Evolutionary conservation across 495 filamentous ascomycete genomes (phyloP), one percentile per base, ranked within the genome.

Genomic region (Aspergillus funiculosus): DNA sequence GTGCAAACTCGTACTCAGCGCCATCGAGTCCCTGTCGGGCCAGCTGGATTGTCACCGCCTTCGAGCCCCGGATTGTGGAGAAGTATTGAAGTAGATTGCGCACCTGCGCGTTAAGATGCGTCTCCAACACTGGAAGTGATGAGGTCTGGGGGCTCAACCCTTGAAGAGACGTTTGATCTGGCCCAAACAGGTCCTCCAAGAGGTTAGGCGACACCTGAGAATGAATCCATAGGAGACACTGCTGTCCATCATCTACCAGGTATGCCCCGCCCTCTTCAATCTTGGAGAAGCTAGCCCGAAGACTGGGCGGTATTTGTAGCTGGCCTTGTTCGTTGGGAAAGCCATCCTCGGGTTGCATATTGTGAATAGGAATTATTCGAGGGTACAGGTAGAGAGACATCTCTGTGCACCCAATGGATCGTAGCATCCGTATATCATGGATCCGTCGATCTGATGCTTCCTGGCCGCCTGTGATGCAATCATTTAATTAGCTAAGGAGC

Each of bases 211-310:
- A 82, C 39, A 85, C 81, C 42, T 79, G 76, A 2, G 70, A 59
- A 50, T 99, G 92, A 51, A 97, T 70, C 92, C 92, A 99, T 18
- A 99, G 71, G 22, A 96, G 72, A 50, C 86, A 83, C 42, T 82
- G 77, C 63, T 97, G 94, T 4, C 94, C 92, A 61, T 96, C 95
- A 57, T 99, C 92, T n/a, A 97, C 81, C 9, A 99, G 65, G 62
- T 97, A 99, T n/a, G 81, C 94, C 30, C 94, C 94, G 34, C 92
- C 92, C 48, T 94, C 87, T 67, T 97, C 91, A 46, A 95, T 82
- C 27, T 86, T 80, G 20, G 86, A 81, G 67, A 90, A 97, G 6
- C 84, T 88, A n/a, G 89, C 83, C n/a, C 92, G 85, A 29, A 82
- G 61, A 5, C 63, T 34, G n/a, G 75, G 68, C 17, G 75, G 75